Evolutionary conservation across 2,329 filamentous ascomycete genomes (phyloP).

Genomic region (Phaeophleospora eucalypticola): DNA sequence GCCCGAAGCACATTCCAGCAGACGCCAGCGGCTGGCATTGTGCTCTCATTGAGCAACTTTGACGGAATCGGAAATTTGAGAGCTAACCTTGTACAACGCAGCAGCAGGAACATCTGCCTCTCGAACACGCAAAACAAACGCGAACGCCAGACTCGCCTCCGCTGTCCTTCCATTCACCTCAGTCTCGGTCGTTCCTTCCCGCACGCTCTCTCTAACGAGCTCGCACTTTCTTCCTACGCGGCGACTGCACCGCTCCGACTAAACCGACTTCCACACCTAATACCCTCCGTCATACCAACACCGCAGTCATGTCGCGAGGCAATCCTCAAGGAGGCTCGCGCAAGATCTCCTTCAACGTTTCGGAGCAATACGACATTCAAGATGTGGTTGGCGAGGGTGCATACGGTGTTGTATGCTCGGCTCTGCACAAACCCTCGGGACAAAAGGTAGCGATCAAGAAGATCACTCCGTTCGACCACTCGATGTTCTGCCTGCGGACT

Average conservation of each 20-base stretch:
- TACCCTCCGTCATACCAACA: neutral
- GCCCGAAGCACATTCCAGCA: constrained; percentile 11
- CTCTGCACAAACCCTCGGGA: constrained; percentile 93
- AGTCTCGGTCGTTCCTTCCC: constrained; percentile 1
- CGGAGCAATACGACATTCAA: constrained; percentile 98
- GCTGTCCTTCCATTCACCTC: constrained; percentile 1
- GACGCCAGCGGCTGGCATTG: constrained; percentile 7
- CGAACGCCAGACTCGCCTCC: neutral
- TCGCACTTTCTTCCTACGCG: constrained; percentile 4
- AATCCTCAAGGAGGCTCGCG: constrained; percentile 53
- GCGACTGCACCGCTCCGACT: neutral
- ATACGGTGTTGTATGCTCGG: constrained; percentile 97
- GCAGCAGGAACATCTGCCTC: constrained; percentile 13
- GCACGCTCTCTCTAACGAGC: neutral
- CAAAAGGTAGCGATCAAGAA: constrained; percentile 99
- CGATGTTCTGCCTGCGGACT: constrained; percentile 61
- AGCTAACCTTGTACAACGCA: constrained; percentile 16
- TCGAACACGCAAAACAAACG: neutral
- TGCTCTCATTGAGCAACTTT: constrained; percentile 8
- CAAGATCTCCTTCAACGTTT: constrained; percentile 99
- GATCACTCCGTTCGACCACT: constrained; percentile 96
- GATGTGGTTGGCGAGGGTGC: constrained; percentile 98
- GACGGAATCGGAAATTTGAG: constrained; percentile 14
- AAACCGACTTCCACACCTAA: neutral
- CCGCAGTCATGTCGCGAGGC: constrained; percentile 21